Conservation (phyloP, 306 rosid genomes). For the Biancaea sappan region DNA sequence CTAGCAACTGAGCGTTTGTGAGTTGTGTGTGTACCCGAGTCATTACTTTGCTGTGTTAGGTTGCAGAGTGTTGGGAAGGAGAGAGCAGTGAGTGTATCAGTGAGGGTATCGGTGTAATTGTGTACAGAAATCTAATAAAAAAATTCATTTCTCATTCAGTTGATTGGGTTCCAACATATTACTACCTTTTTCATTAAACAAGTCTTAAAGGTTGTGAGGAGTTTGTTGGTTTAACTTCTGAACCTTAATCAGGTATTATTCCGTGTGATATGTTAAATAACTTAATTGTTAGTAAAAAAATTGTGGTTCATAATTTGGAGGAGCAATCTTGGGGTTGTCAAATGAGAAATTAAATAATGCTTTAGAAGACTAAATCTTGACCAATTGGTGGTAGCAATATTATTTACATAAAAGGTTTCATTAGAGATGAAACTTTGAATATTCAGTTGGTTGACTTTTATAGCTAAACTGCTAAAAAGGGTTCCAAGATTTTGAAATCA, state of each 20-base stretch:
- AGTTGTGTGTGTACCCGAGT: too few relatives aligned
- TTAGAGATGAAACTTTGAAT: slow-evolving; percentile 14
- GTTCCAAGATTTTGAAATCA: not conserved
- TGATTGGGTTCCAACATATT: too few relatives aligned
- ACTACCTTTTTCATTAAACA: not conserved
- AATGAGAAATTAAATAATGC: slow-evolving; percentile 16
- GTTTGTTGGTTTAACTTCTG: not conserved
- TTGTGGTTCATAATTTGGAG: not conserved
- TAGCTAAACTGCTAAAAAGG: not conserved
- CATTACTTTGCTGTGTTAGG: too few relatives aligned
- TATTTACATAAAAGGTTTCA: not conserved
- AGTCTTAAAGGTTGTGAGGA: not conserved
- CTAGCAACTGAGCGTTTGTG: too few relatives aligned
- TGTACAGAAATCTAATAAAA: too few relatives aligned
- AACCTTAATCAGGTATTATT: slow-evolving; percentile 1
- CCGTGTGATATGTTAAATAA: slow-evolving; percentile 4
- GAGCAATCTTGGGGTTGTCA: not conserved
- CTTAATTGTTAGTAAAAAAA: not conserved
- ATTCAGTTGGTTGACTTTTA: not conserved
- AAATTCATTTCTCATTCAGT: too few relatives aligned
- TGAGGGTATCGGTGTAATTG: too few relatives aligned
- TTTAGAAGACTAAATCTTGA: slow-evolving; percentile 2
- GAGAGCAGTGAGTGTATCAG: too few relatives aligned
- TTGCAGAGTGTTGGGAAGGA: too few relatives aligned
- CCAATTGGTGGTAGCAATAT: not conserved